Evolutionary conservation across 2,329 filamentous ascomycete species (phyloP), one percentile per base, ranked within the genome.

Genomic region (Ophiostoma populinum): DNA sequence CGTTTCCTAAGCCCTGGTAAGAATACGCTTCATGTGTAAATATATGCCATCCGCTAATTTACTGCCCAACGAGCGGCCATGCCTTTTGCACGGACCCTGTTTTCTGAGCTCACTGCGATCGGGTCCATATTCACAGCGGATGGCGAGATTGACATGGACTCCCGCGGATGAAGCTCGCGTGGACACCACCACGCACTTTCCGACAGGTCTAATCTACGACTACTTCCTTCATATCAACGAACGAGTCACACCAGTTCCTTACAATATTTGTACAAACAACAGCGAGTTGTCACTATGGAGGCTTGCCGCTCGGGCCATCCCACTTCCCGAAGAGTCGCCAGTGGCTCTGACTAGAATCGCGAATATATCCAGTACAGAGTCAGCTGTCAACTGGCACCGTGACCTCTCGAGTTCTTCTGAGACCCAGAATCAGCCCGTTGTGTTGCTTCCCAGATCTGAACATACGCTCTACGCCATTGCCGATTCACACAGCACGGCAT

Each of bases 251-350:
- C 47, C 51, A 2, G 37, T 47, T 2, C 26, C 38, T 2, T 54
- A 55, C 40, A 43, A 46, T 3, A 47, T 56, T 30, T 49, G 41
- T 19, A 55, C 53, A 0, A 20, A 51, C 17, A 57, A 58, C 40
- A 57, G 57, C 1, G 55, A 58, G 22, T 46, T 58, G 5, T 34
- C 52, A 1, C 55, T 55, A 1, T 61, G 57, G 57, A 43, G 50
- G 19, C 39, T 61, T 3, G 46, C 46, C 7, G 51, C 53, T n/a
- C 51, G 56, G 1, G 36, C 40, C 1, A 57, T 58, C n/a, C 55
- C 56, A 0, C 46, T 51, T 45, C 49, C 49, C 1, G 50, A 53
- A 24, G 41, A 49, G n/a, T 51, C 38, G 2, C 22, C 28, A 1
- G 38, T 47, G 0, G 22, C 18, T 1, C 42, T 53, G 5, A 41